Evolutionary conservation across 371 early-diverging fungal genomes (phyloP), one percentile per base, ranked within the genome.

Genomic region (Syncephalis fuscata): DNA sequence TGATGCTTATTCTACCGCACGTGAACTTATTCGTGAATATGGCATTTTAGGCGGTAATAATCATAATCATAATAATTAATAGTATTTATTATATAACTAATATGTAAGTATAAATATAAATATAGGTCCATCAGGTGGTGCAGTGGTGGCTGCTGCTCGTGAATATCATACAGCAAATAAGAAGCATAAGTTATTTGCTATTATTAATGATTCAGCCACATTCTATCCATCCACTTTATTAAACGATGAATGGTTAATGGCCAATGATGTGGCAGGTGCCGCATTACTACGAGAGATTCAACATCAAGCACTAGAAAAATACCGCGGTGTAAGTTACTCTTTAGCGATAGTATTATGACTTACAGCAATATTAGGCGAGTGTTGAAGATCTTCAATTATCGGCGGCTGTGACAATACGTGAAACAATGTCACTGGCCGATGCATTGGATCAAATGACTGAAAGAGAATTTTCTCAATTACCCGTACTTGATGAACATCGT

Each of bases 361-460:
- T n/a, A n/a, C n/a, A n/a, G n/a, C n/a, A n/a, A n/a, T n/a, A n/a
- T n/a, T n/a, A n/a, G n/a, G n/a, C n/a, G n/a, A 76, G 78, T 48
- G 80, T 89, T 1, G 88, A 90, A 52, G 91, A 90, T 55, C 62
- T 89, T 44, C 89, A 90, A 53, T 56, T 88, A 10, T 80, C 85
- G 10, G 80, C 80, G 0, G 87, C 90, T 1, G 75, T 88, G 2
- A 74, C 83, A 5, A 69, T 90, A 14, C 53, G 70, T 9, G 74
- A 73, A 20, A 62, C 59, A 8, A 60, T 71, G 15, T 51, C 73
- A 2, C 63, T 81, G 5, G 66, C 71, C 0, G 61, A 71, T 37
- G 88, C 91, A 2, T 43, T 82, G 43, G 78, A 78, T 48, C 48
- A 84, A 44, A 90, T 90, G 91, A 38, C 76, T 45, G 78, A 79